phyloP scores from a whole-genome alignment of 2,329 filamentous ascomycete genomes.

The Coniochaeta sp. region DNA sequence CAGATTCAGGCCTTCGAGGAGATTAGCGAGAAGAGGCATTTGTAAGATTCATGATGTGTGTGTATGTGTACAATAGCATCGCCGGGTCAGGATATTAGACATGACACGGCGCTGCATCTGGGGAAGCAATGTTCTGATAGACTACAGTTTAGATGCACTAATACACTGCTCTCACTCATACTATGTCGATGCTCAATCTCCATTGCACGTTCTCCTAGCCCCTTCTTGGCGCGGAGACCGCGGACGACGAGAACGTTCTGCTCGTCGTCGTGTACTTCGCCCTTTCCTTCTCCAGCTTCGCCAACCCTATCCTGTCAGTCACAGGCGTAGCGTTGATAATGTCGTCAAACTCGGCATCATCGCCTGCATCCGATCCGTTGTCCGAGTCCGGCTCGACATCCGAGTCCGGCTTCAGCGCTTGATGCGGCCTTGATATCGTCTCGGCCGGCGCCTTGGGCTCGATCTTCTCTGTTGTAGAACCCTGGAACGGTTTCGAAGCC shows the following conservation, averaged over 20 bases:
- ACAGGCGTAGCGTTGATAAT: conserved; percentile 89
- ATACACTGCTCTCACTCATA: not conserved
- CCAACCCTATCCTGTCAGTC: conserved; percentile 72
- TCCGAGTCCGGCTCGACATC: conserved; percentile 69
- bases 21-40: conserved; percentile 58
- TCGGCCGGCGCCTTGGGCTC: conserved; percentile 50
- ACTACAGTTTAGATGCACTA: not conserved
- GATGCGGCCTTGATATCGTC: conserved; percentile 51
- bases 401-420: conserved; percentile 50
- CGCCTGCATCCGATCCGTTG: conserved; percentile 48
- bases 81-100: not conserved
- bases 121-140: not conserved
- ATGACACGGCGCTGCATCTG: not conserved
- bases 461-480: conserved; percentile 27
- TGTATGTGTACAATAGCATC: conserved; percentile 1
- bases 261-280: conserved; percentile 39
- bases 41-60: conserved; percentile 28
- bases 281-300: conserved; percentile 49
- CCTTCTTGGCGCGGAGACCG: conserved; percentile 40
- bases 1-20: conserved; percentile 84
- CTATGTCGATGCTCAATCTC: no score
- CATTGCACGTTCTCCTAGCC: conserved; percentile 27
- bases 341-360: conserved; percentile 79
- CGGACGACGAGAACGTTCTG: conserved; percentile 43
- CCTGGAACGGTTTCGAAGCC: conserved; percentile 81